Evolutionary conservation across 441 rosid genomes (phyloP).

Genomic region (Cnidoscolus chayamansa): DNA sequence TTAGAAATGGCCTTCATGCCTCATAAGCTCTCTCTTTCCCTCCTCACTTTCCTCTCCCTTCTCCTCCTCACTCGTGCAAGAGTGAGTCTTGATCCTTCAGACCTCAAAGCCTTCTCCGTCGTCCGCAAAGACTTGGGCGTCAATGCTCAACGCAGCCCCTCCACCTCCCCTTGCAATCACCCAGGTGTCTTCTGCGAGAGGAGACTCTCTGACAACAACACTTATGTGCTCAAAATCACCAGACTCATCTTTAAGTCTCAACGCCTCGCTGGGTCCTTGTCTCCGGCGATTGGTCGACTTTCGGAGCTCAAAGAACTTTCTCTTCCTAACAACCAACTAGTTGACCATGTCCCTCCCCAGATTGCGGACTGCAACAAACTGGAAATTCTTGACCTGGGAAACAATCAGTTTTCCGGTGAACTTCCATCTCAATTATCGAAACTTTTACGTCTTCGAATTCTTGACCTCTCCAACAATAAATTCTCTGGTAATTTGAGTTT

Average conservation of each 20-base stretch:
- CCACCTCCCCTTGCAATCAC: constrained; percentile 43
- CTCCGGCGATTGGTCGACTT: constrained; percentile 60
- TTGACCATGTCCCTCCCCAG: constrained; percentile 48
- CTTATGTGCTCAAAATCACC: constrained; percentile 58
- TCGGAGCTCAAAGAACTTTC: constrained; percentile 71
- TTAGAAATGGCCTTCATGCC: constrained; percentile 22
- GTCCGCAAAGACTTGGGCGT: constrained; percentile 49
- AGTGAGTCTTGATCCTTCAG: constrained; percentile 46
- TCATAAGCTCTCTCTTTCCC: constrained; percentile 18
- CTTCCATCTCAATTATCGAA: constrained; percentile 53
- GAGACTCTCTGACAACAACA: constrained; percentile 37
- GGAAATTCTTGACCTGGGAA: constrained; percentile 63
- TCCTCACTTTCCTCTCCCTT: constrained; percentile 34
- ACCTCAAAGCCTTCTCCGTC: constrained; percentile 46
- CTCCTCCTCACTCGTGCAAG: constrained; percentile 34
- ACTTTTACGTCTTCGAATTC: constrained; percentile 56
- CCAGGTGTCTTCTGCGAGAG: constrained; percentile 72
- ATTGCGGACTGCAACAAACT: constrained; percentile 65
- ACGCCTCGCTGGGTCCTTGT: constrained; percentile 51
- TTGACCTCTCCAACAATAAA: constrained; percentile 62
- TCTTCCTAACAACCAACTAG: constrained; percentile 52
- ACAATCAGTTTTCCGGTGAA: constrained; percentile 59
- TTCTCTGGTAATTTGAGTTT: constrained; percentile 71
- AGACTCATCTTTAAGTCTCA: constrained; percentile 53
- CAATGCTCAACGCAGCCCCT: constrained; percentile 34